Evolutionary conservation across 805 yeast species (phyloP).

Genomic region (Nakazawaea populi): DNA sequence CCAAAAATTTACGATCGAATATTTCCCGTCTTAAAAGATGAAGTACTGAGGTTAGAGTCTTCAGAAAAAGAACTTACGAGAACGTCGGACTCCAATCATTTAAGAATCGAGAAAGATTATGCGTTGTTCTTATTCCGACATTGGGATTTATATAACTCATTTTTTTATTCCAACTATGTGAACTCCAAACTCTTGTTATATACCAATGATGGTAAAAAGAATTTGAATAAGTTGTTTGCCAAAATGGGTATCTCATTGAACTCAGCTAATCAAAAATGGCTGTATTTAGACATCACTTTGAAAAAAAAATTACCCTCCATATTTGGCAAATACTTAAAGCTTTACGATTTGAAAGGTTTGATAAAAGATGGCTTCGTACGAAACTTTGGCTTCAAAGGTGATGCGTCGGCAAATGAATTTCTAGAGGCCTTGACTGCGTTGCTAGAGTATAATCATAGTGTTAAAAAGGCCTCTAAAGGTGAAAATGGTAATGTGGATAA

Average conservation of each 20-base stretch:
- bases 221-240: conserved; percentile 87
- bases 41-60: conserved; percentile 63
- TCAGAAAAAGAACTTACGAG: conserved; percentile 25
- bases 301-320: conserved; percentile 68
- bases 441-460: conserved; percentile 58
- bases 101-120: conserved; percentile 77
- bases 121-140: conserved; percentile 82
- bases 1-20: conserved; percentile 71
- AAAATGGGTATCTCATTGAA: conserved; percentile 90
- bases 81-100: conserved; percentile 27
- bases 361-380: conserved; percentile 83
- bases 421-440: conserved; percentile 86
- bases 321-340: conserved; percentile 62
- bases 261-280: conserved; percentile 89
- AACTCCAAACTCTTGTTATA: conserved; percentile 83
- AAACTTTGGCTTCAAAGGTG: conserved; percentile 82
- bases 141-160: conserved; percentile 89
- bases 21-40: conserved; percentile 74
- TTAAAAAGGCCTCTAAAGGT: conserved; percentile 13
- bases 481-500: conserved; percentile 16
- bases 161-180: conserved; percentile 85
- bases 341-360: conserved; percentile 78
- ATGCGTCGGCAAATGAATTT: conserved; percentile 86
- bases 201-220: conserved; percentile 87
- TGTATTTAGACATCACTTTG: conserved; percentile 75